These are phyloP conservation scores for Toxicodendron radicans DNA, from an alignment of 345 rosid genomes.

Conservation along the genomic window DNA sequence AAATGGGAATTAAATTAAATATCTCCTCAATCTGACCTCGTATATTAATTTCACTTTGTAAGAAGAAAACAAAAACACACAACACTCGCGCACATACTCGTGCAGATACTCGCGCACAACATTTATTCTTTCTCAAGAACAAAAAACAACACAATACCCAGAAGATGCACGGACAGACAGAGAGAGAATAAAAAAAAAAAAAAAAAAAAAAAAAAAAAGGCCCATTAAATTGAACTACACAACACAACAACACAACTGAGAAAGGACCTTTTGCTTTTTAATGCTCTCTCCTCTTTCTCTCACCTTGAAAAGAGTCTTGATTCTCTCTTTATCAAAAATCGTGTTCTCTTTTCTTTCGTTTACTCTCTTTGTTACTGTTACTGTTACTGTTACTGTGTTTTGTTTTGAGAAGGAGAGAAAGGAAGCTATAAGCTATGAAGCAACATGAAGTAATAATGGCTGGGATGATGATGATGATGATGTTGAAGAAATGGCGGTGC, in stretches of 20 bases:
- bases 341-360: conserved; percentile 24
- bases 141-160: background rate
- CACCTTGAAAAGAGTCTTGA: conserved; percentile 14
- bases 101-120: background rate
- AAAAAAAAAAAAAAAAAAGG: background rate
- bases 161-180: background rate
- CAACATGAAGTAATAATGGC: conserved; percentile 27
- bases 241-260: conserved; percentile 11
- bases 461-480: conserved; percentile 30
- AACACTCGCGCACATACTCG: background rate
- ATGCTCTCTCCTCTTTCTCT: conserved; percentile 31
- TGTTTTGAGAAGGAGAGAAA: background rate
- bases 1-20: too few relatives aligned
- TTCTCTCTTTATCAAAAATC: conserved; percentile 30
- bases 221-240: conserved; percentile 14
- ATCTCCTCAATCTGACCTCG: background rate
- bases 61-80: background rate
- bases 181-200: conserved; percentile 8
- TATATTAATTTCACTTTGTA: background rate
- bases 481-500: conserved; percentile 54
- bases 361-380: conserved; percentile 22
- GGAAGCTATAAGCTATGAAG: conserved; percentile 25
- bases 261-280: conserved; percentile 54
- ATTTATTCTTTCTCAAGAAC: conserved; percentile 1
- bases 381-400: background rate